Base-by-base conservation (phyloP, 352 stramenopile species). In the Phytophthora pinifolia region DNA sequence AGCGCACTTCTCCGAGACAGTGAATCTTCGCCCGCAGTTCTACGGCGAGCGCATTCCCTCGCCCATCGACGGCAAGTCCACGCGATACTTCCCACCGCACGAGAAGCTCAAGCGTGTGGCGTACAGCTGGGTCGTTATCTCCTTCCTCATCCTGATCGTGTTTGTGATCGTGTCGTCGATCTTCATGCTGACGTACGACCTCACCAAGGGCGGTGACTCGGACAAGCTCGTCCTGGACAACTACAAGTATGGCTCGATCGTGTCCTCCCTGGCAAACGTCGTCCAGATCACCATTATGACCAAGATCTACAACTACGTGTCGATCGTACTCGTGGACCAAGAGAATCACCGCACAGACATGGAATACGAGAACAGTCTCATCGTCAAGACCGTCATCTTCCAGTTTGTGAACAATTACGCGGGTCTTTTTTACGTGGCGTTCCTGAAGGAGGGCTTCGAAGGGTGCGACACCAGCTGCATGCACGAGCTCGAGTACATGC, bases 361-460 rank as follows among this genome's bases (percentile, higher is more conserved):
- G 46, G 78, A 87, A 46, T 92, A 97, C 62, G 73, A 97, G 53
- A 96, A 97, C 70, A 96, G 84, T 64, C 58, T 98, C 35, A 97
- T 98, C 52, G 60, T 97, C 51, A 98, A 98, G 75, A 92, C 89
- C 54, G 88, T 98, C 50, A 83, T 98, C 41, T 98, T 98, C 67
- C 92, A 98, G 76, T 96, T 96, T 35, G 96, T 98, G 62, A 96
- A 98, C 78, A 96, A 96, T 58, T 98, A 97, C 72, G 75, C 96
- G n/a, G 83, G 81, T 46, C 65, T 98, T 36, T 97, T 98, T 65
- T 98, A 98, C 69, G 78, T 98, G 14, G 91, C 92, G 29, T 96
- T 98, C 60, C 76, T 97, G 45, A 96, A 98, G 59, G 65, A 86
- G 39, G 82, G 67, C 18, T 73, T 95, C 18, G 76, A 90, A 65